Evolutionary conservation across 2,329 filamentous ascomycete species (phyloP), one percentile per base, ranked within the genome.

Genomic region (Magnaporthiopsis incrustans): DNA sequence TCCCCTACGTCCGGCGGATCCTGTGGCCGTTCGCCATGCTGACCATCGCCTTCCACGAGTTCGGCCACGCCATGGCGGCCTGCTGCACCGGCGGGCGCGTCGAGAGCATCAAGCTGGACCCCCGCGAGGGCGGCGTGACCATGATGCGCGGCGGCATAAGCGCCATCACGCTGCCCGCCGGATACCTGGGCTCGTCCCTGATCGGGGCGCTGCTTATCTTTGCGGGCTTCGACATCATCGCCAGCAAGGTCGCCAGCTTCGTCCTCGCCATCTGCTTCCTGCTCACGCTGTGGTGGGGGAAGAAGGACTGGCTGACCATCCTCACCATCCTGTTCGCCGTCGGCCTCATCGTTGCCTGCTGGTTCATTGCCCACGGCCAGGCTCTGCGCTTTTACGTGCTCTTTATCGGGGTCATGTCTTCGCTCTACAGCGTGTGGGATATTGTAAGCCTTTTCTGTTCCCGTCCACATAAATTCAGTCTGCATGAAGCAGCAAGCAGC

Each of bases 21-120:
- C 77, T 93, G 50, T 93, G 89, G 89, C 90, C 90, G 4, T 92
- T 93, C 79, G 93, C 93, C 87, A 92, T 92, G 89, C 82, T 93
- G 26, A 89, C 91, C 62, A 92, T 93, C 67, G 90, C 90, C 53
- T 93, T 92, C 74, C 90, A 93, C 76, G 90, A 93, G 69, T 87
- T 92, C 71, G 85, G 88, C 15, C 90, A 93, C 75, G 90, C 90
- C 61, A 84, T 91, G 69, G 86, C 86, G 1, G 88, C 89, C 56
- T 83, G 88, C 67, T 83, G 86, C 66, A 93, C 90, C 0, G 90
- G 90, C 64, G 90, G 90, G 5, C 81, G 79, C 64, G 90, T 93
- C 67, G 57, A 69, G 58, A 57, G 59, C 44, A 60, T 93, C 70
- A 87, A 83, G 27, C 82, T 92, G 27, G 88, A 91, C 71, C 89